Evolutionary conservation across 257 asterid genomes (phyloP), one percentile per base, ranked within the genome.

Genomic region (Dorcoceras hygrometricum): DNA sequence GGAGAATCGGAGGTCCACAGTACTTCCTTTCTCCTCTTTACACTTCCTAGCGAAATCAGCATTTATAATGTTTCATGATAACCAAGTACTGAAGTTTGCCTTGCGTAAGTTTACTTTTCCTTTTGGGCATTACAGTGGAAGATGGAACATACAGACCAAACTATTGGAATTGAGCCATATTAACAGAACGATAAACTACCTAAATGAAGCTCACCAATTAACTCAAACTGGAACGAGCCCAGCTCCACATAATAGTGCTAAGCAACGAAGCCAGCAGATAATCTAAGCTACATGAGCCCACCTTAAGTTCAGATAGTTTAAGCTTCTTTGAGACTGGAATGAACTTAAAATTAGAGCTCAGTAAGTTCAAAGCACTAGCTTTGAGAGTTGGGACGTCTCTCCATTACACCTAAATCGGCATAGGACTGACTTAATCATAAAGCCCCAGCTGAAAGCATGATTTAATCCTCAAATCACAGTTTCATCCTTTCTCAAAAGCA

Each of bases 11-110:
- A n/a, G 11, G 29, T 51, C 12, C 64, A n/a, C 57, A 29, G 64
- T 50, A 2, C 36, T 71, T 23, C 18, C 57, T 14, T 23, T 32
- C 18, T 57, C 0, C 31, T 32, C 31, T 24, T 65, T 65, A 20
- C 25, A 43, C 23, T 64, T 57, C 61, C 63, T 11, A 57, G 25
- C 22, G 31, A 62, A 18, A 8, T 26, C 48, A 26, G n/a, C 48
- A 39, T 39, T 63, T 31, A 26, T n/a, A 18, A 71, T 71, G 54
- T n/a, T 28, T 31, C 72, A 60, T 66, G 67, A 66, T 59, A 29
- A 28, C 60, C 65, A 61, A 59, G 59, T 32, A 54, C 27, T 25
- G 39, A 62, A 66, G 72, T 19, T 66, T 24, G 19, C 9, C 39
- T 5, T 24, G 56, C 36, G n/a, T 55, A 61, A 48, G 48, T 24